Evolutionary conservation across 305 asterid genomes (phyloP).

Genomic region (Andrographis paniculata): DNA sequence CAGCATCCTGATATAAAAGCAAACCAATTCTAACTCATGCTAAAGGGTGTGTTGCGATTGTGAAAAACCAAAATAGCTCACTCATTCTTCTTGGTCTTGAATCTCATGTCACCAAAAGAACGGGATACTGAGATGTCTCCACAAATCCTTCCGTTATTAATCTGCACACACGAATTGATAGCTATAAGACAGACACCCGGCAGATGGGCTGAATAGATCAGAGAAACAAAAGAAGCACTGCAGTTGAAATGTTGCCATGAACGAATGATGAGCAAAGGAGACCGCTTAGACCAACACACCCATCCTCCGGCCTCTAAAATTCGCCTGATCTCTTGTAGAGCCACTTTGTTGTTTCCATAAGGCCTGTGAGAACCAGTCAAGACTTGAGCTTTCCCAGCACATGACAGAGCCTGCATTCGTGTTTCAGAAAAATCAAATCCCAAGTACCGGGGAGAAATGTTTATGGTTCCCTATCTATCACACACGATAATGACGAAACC

Average conservation of each 20-base stretch:
- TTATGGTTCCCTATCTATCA: neutral
- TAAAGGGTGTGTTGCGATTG: too few species aligned
- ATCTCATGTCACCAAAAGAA: slow-evolving; percentile 83
- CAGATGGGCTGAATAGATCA: too few species aligned
- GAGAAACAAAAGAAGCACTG: too few species aligned
- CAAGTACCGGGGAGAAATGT: neutral
- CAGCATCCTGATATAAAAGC: slow-evolving; percentile 55
- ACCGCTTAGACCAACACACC: slow-evolving; percentile 45
- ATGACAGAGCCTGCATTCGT: slow-evolving; percentile 54
- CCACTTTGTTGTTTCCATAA: slow-evolving; percentile 58
- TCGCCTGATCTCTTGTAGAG: slow-evolving; percentile 76
- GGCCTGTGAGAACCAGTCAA: slow-evolving; percentile 89
- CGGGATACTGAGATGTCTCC: slow-evolving; percentile 92
- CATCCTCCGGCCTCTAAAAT: slow-evolving; percentile 92
- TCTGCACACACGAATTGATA: slow-evolving; percentile 39
- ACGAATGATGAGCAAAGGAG: neutral
- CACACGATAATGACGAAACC: neutral
- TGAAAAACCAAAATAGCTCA: slow-evolving; percentile 22
- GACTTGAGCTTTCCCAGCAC: slow-evolving; percentile 59
- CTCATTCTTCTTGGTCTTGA: slow-evolving; percentile 80
- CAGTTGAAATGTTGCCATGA: neutral
- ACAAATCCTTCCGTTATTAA: slow-evolving; percentile 74
- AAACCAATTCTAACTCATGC: too few species aligned
- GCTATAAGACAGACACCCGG: too few species aligned
- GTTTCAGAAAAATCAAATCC: neutral